Conservation (phyloP, 345 rosid species). For the Litchi chinensis region DNA sequence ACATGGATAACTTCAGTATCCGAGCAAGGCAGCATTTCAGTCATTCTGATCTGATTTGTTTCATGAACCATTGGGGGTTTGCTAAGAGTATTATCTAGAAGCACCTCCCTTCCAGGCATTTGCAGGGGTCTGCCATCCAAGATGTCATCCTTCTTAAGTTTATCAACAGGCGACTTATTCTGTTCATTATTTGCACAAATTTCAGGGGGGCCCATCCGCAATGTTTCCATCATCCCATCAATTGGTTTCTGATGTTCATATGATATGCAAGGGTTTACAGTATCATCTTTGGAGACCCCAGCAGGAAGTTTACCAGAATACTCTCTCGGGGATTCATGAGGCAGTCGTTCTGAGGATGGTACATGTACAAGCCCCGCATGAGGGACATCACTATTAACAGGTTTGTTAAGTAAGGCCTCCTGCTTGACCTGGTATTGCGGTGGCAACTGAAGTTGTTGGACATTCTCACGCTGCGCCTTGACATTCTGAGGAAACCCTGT, state of each 20-base stretch:
- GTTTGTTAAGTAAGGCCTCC: conserved; percentile 33
- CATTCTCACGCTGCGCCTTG: conserved; percentile 27
- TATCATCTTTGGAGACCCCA: conserved; percentile 34
- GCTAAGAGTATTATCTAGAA: conserved; percentile 33
- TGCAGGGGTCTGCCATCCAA: conserved; percentile 38
- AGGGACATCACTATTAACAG: conserved; percentile 26
- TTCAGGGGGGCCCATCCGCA: conserved; percentile 34
- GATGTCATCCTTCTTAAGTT: conserved; percentile 36
- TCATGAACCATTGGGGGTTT: conserved; percentile 34
- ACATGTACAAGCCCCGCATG: conserved; percentile 27
- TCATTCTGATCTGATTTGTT: conserved; percentile 29
- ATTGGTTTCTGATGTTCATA: conserved; percentile 36
- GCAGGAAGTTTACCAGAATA: conserved; percentile 32
- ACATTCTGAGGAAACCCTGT: conserved; percentile 30
- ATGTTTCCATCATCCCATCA: conserved; percentile 47
- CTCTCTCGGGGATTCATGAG: conserved; percentile 39
- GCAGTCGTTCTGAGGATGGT: conserved; percentile 38
- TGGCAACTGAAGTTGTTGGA: conserved; percentile 29
- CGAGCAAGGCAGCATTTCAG: conserved; percentile 28
- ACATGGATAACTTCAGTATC: conserved; percentile 29
- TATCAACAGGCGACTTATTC: conserved; percentile 33
- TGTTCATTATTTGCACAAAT: conserved; percentile 34
- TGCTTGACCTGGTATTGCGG: conserved; percentile 35
- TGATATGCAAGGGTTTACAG: conserved; percentile 22
- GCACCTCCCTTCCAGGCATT: conserved; percentile 36